Conservation (phyloP, 2,329 filamentous ascomycete genomes). For the Mycosphaerella sp. region DNA sequence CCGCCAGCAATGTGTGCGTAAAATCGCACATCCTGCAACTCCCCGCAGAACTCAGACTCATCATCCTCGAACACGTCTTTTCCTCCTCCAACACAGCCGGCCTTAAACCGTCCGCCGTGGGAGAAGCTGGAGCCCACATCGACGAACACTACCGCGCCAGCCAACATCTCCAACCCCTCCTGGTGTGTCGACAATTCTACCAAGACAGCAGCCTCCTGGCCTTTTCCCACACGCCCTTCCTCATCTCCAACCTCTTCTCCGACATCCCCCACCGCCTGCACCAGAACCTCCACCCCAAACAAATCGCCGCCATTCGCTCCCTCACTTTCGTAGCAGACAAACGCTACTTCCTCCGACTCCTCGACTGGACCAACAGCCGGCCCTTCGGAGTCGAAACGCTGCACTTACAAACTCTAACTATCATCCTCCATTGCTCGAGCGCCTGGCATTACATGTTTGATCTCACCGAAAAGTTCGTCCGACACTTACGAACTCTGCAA, state of each 20-base stretch:
- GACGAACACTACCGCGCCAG: slow-evolving; percentile 30
- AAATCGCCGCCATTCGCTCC: slow-evolving; percentile 31
- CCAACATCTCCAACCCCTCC: slow-evolving; percentile 30
- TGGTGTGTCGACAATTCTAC: slow-evolving; percentile 37
- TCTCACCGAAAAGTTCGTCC: slow-evolving; percentile 31
- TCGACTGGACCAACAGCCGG: slow-evolving; percentile 29
- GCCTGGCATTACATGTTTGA: slow-evolving; percentile 35
- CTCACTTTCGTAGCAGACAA: slow-evolving; percentile 31
- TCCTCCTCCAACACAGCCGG: slow-evolving; percentile 9
- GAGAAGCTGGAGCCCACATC: slow-evolving; percentile 20
- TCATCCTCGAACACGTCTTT: slow-evolving; percentile 33
- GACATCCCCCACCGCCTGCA: slow-evolving; percentile 27
- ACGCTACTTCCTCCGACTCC: slow-evolving; percentile 31
- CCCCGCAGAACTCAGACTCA: slow-evolving; percentile 35
- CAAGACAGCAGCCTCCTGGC: slow-evolving; percentile 35
- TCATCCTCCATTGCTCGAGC: slow-evolving; percentile 31
- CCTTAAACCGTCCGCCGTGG: slow-evolving; percentile 16
- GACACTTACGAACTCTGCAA: slow-evolving; percentile 32
- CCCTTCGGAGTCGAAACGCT: slow-evolving; percentile 33
- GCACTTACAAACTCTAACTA: slow-evolving; percentile 31
- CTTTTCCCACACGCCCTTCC: slow-evolving; percentile 35
- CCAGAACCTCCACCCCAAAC: slow-evolving; percentile 23
- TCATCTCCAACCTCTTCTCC: slow-evolving; percentile 33
- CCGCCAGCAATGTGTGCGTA: neutral
- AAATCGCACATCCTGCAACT: slow-evolving; percentile 22